Conservation (phyloP, 371 early-diverging fungal genomes). For the Rhizomucor miehei region DNA sequence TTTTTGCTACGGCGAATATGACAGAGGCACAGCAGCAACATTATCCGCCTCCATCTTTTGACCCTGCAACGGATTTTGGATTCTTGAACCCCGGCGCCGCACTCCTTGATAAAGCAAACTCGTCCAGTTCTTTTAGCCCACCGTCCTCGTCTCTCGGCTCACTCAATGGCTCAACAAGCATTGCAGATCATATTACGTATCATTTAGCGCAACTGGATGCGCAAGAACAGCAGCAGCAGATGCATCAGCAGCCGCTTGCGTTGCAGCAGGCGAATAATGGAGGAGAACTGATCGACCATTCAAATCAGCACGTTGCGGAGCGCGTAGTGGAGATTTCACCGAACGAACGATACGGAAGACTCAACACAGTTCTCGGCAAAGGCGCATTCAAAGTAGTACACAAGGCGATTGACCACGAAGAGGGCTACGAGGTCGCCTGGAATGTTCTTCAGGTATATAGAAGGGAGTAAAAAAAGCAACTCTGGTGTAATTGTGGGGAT, state of each 20-base stretch:
- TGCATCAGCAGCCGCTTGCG: neutral
- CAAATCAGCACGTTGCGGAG: conserved; percentile 54
- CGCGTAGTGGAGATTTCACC: conserved; percentile 70
- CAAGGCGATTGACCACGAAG: conserved; percentile 89
- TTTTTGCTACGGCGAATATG: conserved; percentile 1
- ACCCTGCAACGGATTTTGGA: neutral
- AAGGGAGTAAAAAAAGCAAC: conserved; percentile 25
- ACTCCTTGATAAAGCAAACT: conserved; percentile 2
- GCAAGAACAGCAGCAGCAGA: conserved; percentile 14
- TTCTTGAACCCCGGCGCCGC: conserved; percentile 1
- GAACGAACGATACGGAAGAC: conserved; percentile 64
- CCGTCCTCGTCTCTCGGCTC: conserved; percentile 4
- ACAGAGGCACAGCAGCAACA: conserved; percentile 3
- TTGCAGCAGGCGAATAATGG: neutral
- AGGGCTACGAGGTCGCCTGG: conserved; percentile 95
- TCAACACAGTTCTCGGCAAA: conserved; percentile 58
- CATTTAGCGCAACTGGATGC: conserved; percentile 17
- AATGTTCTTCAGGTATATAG: conserved; percentile 64
- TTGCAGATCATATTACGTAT: conserved; percentile 19
- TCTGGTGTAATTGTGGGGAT: conserved; percentile 13
- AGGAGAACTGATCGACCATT: conserved; percentile 34
- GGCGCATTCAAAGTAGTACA: conserved; percentile 91
- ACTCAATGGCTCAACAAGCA: conserved; percentile 15
- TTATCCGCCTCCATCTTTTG: neutral
- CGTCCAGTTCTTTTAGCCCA: conserved; percentile 1